phyloP scores from a whole-genome alignment of 176 grass and related monocot genomes.

The Oryza officinalis region DNA sequence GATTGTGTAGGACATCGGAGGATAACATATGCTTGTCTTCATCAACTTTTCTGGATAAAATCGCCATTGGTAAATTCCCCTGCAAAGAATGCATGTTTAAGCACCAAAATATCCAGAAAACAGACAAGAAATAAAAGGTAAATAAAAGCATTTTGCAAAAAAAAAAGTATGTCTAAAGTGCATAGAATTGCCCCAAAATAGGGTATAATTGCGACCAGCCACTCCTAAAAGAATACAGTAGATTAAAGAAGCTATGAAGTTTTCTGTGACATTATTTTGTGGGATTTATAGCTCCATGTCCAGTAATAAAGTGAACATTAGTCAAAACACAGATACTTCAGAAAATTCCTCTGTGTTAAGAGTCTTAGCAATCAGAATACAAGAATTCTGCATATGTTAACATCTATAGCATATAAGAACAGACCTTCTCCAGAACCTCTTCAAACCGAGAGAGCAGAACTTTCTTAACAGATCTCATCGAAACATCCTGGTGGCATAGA shows the following conservation, averaged over 20 bases:
- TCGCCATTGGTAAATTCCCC: conserved; percentile 47
- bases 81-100: conserved; percentile 30
- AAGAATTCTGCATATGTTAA: background rate
- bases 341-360: background rate
- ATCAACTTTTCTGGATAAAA: conserved; percentile 31
- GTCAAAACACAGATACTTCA: background rate
- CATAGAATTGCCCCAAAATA: background rate
- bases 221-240: background rate
- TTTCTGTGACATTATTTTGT: conserved; percentile 4
- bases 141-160: background rate
- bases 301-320: background rate
- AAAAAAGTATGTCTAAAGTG: background rate
- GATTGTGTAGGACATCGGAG: conserved; percentile 37
- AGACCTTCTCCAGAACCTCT: conserved; percentile 74
- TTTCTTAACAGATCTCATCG: conserved; percentile 60
- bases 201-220: background rate
- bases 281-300: background rate
- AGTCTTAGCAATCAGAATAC: background rate
- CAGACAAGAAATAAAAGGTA: conserved; percentile 17
- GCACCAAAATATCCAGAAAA: conserved; percentile 4
- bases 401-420: conserved; percentile 5
- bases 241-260: conserved; percentile 6
- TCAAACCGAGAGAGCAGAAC: conserved; percentile 61
- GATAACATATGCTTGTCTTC: conserved; percentile 27
- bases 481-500: conserved; percentile 40